These are phyloP conservation scores for Kwoniella shandongensis DNA, from an alignment of 768 basidiomycete genomes.

Conservation along the genomic window DNA sequence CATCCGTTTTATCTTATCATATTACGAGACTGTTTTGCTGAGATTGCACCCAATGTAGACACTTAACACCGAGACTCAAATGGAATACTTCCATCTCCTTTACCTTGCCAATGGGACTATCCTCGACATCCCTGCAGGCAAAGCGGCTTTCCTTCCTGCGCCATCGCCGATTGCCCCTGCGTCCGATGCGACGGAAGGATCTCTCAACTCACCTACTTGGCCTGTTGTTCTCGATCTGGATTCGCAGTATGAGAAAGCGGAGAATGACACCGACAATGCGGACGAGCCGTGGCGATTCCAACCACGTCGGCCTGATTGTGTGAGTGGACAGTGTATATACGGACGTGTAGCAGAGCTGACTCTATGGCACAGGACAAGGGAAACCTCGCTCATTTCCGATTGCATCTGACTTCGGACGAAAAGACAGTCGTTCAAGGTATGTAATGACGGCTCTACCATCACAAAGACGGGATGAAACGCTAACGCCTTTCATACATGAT, in stretches of 20 bases:
- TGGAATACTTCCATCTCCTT: constrained; percentile 26
- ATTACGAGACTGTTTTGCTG: not conserved
- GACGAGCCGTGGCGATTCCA: not conserved
- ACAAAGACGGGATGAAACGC: not conserved
- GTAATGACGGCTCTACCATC: not conserved
- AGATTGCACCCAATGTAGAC: constrained; percentile 8
- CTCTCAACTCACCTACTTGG: not conserved
- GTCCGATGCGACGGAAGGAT: not conserved
- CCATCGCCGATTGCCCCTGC: not conserved
- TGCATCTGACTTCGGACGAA: constrained; percentile 11
- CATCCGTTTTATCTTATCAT: not conserved
- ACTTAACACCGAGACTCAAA: constrained; percentile 18
- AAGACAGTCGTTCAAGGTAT: constrained; percentile 10
- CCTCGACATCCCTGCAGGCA: constrained; percentile 31
- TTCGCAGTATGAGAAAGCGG: not conserved
- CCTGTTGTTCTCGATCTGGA: not conserved
- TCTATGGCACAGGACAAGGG: constrained; percentile 2
- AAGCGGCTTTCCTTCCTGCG: constrained; percentile 18
- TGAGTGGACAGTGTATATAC: constrained; percentile 6
- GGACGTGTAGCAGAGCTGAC: constrained; percentile 1
- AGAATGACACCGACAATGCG: not conserved
- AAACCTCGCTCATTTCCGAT: constrained; percentile 20
- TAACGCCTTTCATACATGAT: too few relatives aligned
- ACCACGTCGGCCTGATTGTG: constrained; percentile 13
- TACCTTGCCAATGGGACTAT: constrained; percentile 22